Base-by-base conservation (phyloP, 371 early-diverging fungal genomes). In the Syncephalis fuscata region DNA sequence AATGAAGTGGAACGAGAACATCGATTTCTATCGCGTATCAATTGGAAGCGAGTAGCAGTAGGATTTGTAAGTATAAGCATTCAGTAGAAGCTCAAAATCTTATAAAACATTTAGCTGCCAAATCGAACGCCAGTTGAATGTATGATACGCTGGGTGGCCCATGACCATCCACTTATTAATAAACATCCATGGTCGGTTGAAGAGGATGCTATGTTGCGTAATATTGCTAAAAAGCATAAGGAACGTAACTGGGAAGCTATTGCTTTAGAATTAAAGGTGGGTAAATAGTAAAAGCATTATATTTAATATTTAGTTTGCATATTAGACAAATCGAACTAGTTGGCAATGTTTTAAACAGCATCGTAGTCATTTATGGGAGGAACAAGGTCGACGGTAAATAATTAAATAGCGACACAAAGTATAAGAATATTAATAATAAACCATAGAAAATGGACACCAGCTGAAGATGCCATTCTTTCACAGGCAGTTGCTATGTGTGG, bases 121-220 rank as follows among this genome's bases (percentile, higher is more conserved):
- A 63, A 74, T 23, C 64, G 79, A 47, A 69, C 70, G 14, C 60
- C 80, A 1, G 66, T 59, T 14, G 82, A 85, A 58, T 87, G 85
- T 48, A 62, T 74, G 26, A 87, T 84, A 42, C 84, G 80, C 52
- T 87, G 86, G 85, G 78, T 80, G 3, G 73, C 74, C n/a, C 81
- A 79, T 47, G 85, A 81, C 44, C 86, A 87, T 57, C 88, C 88
- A 1, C 64, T 65, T 5, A 82, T 87, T 59, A 85, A 84, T 58
- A 77, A 78, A 49, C 62, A 54, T 39, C 71, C 70, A 14, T 87
- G 85, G 85, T 58, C 71, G 1, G 64, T 61, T 21, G 46, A 56
- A 21, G 88, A 87, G 56, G 58, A 71, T 15, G 41, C 53, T 23
- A 53, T 55, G 21, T 58, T 87, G 24, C 53, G 49, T 0, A 43